A percentile compares a stretch with the other conserved stretches of the same genome.
phyloP scores from a whole-genome alignment of 805 yeast species.

The Suhomyces canberraensis region DNA sequence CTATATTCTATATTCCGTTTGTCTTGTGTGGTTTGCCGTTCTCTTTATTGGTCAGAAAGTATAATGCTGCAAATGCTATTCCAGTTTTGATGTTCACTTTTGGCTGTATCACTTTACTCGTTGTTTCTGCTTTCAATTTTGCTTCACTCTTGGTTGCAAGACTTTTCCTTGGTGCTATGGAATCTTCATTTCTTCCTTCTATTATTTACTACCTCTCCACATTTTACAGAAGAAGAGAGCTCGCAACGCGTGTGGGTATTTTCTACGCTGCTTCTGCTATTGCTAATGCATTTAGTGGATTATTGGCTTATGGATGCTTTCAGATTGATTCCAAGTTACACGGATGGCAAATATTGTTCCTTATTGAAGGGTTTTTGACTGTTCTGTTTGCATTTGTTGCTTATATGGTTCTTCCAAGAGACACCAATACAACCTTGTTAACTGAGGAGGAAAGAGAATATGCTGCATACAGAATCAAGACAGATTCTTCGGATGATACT shows the following conservation, averaged over 20 bases:
- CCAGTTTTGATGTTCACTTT: slow-evolving; percentile 45
- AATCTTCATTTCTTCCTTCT: slow-evolving; percentile 39
- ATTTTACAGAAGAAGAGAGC: slow-evolving; percentile 36
- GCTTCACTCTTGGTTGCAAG: slow-evolving; percentile 26
- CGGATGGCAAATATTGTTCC: slow-evolving; percentile 49
- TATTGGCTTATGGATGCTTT: slow-evolving; percentile 32
- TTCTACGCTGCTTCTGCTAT: slow-evolving; percentile 35
- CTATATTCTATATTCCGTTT: slow-evolving; percentile 45
- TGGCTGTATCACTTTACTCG: slow-evolving; percentile 39
- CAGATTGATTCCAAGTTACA: slow-evolving; percentile 37
- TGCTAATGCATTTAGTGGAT: slow-evolving; percentile 38
- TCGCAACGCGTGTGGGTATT: slow-evolving; percentile 33
- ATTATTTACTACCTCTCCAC: slow-evolving; percentile 35
- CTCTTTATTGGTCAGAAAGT: slow-evolving; percentile 38
- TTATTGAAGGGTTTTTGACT: slow-evolving; percentile 45
- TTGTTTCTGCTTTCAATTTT: slow-evolving; percentile 39
- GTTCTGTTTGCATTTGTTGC: slow-evolving; percentile 31
- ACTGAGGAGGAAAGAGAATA: slow-evolving; percentile 38
- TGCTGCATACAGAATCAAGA: slow-evolving; percentile 37
- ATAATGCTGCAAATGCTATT: slow-evolving; percentile 42
- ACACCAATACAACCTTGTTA: slow-evolving; percentile 31
- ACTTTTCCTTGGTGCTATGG: slow-evolving; percentile 36
- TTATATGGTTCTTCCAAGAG: slow-evolving; percentile 35
- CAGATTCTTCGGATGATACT: slow-evolving; percentile 44
- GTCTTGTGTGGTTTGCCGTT: slow-evolving; percentile 45